Conservation (phyloP, 371 early-diverging fungal genomes). For the Parasitella parasitica region DNA sequence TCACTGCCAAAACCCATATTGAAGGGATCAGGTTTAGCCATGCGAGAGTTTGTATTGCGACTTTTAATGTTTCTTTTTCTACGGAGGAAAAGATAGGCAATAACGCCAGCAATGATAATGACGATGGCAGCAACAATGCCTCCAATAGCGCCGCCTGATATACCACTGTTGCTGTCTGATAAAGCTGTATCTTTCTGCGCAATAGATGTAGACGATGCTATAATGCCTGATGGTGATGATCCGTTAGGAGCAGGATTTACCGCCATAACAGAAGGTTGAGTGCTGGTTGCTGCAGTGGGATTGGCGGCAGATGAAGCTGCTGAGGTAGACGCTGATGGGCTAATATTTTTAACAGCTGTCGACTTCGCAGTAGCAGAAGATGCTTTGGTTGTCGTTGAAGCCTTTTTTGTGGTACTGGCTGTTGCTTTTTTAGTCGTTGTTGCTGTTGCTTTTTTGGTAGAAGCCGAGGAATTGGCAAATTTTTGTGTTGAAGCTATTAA, state of each 20-base stretch:
- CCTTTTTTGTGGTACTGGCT: background rate
- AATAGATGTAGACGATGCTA: background rate
- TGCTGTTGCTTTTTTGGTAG: background rate
- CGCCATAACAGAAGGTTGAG: background rate
- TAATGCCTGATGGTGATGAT: background rate
- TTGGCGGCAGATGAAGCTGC: background rate
- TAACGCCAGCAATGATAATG: constrained; percentile 27
- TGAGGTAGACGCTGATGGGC: background rate
- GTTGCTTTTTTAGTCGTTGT: background rate
- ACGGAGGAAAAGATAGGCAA: constrained; percentile 41
- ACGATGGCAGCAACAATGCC: constrained; percentile 46
- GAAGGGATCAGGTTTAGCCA: constrained; percentile 42
- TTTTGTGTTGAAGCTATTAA: background rate
- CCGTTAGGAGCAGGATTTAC: background rate
- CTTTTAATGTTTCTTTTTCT: constrained; percentile 28
- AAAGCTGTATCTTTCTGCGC: background rate
- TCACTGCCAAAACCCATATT: constrained; percentile 52
- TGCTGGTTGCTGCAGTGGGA: background rate
- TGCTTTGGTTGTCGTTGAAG: background rate
- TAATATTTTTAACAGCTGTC: background rate
- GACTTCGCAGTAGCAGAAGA: background rate
- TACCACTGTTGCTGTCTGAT: constrained; percentile 13
- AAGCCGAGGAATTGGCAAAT: background rate
- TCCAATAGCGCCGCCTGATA: constrained; percentile 52
- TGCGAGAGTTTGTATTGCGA: constrained; percentile 1